A percentile compares a stretch with the other conserved stretches of the same genome.
These are phyloP conservation scores for Sesbania bispinosa DNA, from an alignment of 306 rosid genomes.

Conservation along the genomic window DNA sequence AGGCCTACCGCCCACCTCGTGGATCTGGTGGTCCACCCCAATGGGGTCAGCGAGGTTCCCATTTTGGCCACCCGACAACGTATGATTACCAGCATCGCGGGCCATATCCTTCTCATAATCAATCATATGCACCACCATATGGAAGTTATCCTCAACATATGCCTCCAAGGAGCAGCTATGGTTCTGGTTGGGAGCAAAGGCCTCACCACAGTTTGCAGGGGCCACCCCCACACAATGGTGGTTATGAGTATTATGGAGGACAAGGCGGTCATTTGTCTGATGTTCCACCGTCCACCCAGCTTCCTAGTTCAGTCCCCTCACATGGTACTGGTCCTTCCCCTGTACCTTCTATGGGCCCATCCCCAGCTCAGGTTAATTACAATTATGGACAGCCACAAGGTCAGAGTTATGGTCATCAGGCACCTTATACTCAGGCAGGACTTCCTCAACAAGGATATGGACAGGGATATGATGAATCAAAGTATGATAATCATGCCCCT, in stretches of 20 bases:
- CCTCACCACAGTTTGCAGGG: conserved; percentile 77
- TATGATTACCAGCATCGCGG: conserved; percentile 88
- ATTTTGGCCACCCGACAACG: conserved; percentile 54
- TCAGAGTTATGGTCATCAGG: conserved; percentile 66
- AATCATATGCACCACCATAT: conserved; percentile 59
- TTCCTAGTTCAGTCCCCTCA: conserved; percentile 42
- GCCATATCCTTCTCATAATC: conserved; percentile 71
- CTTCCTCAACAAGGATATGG: conserved; percentile 77
- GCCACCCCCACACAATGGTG: conserved; percentile 57
- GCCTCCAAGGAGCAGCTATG: conserved; percentile 66
- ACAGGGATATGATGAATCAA: conserved; percentile 73
- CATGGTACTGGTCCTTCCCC: conserved; percentile 75
- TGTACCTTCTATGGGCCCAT: no score
- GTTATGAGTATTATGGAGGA: conserved; percentile 81
- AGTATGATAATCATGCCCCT: conserved; percentile 64
- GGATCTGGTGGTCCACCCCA: conserved; percentile 78
- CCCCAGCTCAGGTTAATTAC: conserved; percentile 58
- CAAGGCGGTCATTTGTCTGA: conserved; percentile 66
- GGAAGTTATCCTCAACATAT: conserved; percentile 79
- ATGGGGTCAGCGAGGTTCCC: conserved; percentile 92
- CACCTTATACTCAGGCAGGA: conserved; percentile 66
- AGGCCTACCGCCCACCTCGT: conserved; percentile 67
- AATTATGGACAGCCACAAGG: conserved; percentile 82
- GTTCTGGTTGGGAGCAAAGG: conserved; percentile 96
- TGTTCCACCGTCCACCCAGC: conserved; percentile 57